A percentile compares a stretch with the other conserved stretches of the same genome.
Conservation (phyloP, 2,329 filamentous ascomycete genomes). For the Passalora sequoiae region DNA sequence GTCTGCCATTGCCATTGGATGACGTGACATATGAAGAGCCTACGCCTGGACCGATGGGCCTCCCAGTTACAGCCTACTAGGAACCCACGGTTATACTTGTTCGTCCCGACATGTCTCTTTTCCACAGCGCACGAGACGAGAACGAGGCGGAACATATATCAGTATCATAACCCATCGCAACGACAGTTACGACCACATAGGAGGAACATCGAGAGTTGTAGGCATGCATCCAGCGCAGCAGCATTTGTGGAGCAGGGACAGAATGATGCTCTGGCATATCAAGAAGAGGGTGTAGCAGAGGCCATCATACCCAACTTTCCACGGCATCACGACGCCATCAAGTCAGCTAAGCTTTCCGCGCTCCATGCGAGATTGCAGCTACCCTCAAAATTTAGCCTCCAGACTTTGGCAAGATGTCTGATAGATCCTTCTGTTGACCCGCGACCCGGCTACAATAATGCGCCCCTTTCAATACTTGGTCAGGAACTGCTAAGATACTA, state of each 20-base stretch:
- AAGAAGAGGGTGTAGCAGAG: constrained; percentile 23
- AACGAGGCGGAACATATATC: constrained; percentile 18
- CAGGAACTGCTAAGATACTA: constrained; percentile 82
- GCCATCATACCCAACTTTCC: constrained; percentile 29
- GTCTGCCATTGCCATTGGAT: constrained; percentile 6
- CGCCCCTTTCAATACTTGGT: constrained; percentile 73
- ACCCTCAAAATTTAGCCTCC: constrained; percentile 71
- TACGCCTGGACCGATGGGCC: constrained; percentile 57
- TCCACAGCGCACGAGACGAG: constrained; percentile 14
- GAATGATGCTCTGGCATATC: constrained; percentile 26
- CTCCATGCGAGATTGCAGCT: constrained; percentile 85
- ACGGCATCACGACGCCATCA: constrained; percentile 44
- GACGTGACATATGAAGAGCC: constrained; percentile 35
- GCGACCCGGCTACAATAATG: constrained; percentile 80
- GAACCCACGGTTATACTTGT: constrained; percentile 41
- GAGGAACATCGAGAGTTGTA: constrained; percentile 3
- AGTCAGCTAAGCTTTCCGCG: constrained; percentile 84
- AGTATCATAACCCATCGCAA: constrained; percentile 16
- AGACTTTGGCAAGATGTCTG: constrained; percentile 80
- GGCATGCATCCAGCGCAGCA: constrained; percentile 22
- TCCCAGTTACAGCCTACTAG: constrained; percentile 53
- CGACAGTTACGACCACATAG: constrained; percentile 18
- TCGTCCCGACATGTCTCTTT: constrained; percentile 22
- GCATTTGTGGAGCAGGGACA: constrained; percentile 19
- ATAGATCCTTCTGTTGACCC: constrained; percentile 80